These are phyloP conservation scores for Boletellus deceptivus DNA, from an alignment of 1,284 basidiomycete species.

Conservation along the genomic window DNA sequence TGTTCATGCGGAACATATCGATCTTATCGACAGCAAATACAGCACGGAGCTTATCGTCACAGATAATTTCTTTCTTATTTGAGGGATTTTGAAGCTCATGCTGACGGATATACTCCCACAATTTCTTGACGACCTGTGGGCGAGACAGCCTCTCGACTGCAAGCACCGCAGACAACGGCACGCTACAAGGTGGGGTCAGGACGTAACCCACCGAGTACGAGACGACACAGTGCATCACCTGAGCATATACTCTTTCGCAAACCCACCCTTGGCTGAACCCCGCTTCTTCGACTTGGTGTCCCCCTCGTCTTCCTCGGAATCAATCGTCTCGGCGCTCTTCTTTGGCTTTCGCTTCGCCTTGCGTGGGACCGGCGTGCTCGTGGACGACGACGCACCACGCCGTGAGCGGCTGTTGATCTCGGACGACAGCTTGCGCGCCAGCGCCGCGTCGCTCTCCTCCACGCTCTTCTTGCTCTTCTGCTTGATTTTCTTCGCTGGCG, in stretches of 20 bases:
- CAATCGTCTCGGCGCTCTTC: constrained; percentile 61
- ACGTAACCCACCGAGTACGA: background rate
- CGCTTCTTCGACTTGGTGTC: constrained; percentile 40
- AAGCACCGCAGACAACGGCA: constrained; percentile 60
- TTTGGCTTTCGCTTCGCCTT: constrained; percentile 44
- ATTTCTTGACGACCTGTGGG: constrained; percentile 83
- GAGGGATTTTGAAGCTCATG: constrained; percentile 77
- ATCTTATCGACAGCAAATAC: constrained; percentile 78
- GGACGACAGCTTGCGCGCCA: constrained; percentile 67
- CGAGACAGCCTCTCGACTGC: constrained; percentile 66
- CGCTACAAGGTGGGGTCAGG: constrained; percentile 40
- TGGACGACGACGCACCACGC: constrained; percentile 44
- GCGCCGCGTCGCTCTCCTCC: constrained; percentile 54
- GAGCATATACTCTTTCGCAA: constrained; percentile 73
- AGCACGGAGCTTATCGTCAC: constrained; percentile 65
- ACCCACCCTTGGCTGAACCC: constrained; percentile 59
- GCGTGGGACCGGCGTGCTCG: constrained; percentile 43
- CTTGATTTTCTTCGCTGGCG: constrained; percentile 31
- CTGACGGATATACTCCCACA: constrained; percentile 84
- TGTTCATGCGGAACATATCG: constrained; percentile 88
- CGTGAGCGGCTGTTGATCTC: constrained; percentile 69
- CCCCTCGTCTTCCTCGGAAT: constrained; percentile 51
- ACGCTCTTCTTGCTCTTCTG: constrained; percentile 46
- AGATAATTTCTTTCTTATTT: constrained; percentile 80
- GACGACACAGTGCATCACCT: constrained; percentile 45